Evolutionary conservation across 2,329 filamentous ascomycete species (phyloP), one percentile per base, ranked within the genome.

Genomic region (Monilinia aucupariae): DNA sequence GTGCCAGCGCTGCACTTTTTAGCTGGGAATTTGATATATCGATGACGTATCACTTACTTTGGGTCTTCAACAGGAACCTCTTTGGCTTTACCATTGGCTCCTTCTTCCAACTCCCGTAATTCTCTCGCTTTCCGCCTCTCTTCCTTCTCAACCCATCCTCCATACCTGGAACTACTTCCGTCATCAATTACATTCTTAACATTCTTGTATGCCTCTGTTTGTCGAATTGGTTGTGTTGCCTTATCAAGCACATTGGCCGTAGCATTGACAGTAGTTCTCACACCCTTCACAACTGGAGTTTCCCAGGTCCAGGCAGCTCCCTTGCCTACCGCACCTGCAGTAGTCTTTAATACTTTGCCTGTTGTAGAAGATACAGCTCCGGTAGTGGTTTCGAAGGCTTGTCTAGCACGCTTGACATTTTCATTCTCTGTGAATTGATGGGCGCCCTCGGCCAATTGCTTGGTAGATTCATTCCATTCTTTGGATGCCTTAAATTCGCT

Each of bases 391-490:
- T 91, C 87, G 75, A 96, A 97, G 9, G 91, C 93, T 69, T 91
- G 87, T 68, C 90, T 86, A 37, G 93, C 94, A 71, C 86, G 86
- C 73, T 91, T 88, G 20, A 99, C 90, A 22, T 88, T 90, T 73
- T 97, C 92, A 73, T 92, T 97, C 78, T 97, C 93, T 39, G 88
- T 88, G 74, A 99, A 94, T 72, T 97, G 87, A 73, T 96, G 89
- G 22, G 93, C 91, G 7, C 89, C 90, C 55, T 90, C 91, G 22
- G 91, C 90, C 49, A 99, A 84, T 68, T 94, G 91, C 79, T 99
- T 97, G 49, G 93, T 99, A 50, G 91, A 96, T 74, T 99, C 94
- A 73, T 99, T 96, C 94, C 94, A 99, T 76, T 99, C 94, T 75
- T 97, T 96, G 20, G 92, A 97, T 59, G 91, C 90, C 76, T 97